Percentiles rank a stretch among this genome's conserved stretches.
phyloP scores from a whole-genome alignment of 192 early-diverging fungal genomes.

The Physocladia obscura region DNA sequence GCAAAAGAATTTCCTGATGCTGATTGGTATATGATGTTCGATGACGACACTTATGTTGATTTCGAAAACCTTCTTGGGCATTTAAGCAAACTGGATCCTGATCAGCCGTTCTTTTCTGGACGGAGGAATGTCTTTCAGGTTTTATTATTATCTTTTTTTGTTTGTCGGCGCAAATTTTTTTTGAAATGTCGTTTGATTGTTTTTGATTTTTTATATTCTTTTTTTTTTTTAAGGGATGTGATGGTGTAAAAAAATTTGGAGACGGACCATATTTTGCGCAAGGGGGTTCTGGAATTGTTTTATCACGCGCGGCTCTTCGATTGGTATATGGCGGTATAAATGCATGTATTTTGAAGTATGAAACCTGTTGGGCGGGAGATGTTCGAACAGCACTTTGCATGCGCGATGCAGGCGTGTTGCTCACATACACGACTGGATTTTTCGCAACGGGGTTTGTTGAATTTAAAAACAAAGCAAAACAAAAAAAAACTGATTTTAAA shows the following conservation, averaged over 20 bases:
- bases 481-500: too few relatives aligned
- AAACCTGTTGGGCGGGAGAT: constrained; percentile 40
- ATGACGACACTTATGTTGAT: constrained; percentile 64
- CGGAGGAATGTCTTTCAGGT: constrained; percentile 36
- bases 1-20: constrained; percentile 53
- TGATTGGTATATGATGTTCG: constrained; percentile 61
- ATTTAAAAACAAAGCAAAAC: constrained; percentile 31
- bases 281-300: constrained; percentile 56
- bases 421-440: constrained; percentile 17
- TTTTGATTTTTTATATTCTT: too few relatives aligned
- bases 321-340: constrained; percentile 31
- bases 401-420: constrained; percentile 34
- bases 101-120: constrained; percentile 45
- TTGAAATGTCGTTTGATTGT: neutral
- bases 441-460: constrained; percentile 32
- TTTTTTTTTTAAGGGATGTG: constrained; percentile 57
- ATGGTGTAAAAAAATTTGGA: constrained; percentile 46
- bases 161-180: neutral
- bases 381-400: constrained; percentile 40
- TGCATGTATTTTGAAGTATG: constrained; percentile 28
- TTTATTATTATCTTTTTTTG: too few relatives aligned
- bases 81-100: constrained; percentile 37
- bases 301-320: constrained; percentile 49
- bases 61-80: constrained; percentile 46
- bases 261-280: constrained; percentile 56